phyloP scores from a whole-genome alignment of 805 yeast genomes.

The Wickerhamiella kazuoi region DNA sequence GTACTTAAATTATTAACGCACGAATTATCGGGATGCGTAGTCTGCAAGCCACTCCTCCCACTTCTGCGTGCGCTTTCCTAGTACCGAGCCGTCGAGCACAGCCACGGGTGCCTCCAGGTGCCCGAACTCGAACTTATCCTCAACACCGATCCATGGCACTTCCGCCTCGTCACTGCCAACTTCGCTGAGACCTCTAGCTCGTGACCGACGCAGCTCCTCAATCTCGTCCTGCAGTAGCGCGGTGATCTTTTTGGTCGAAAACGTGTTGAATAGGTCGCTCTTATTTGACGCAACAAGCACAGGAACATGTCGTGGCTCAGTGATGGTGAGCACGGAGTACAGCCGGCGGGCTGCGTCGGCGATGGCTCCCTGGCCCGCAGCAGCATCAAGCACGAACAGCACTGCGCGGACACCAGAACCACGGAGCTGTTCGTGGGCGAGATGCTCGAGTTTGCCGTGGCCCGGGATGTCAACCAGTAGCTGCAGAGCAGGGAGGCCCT shows the following conservation, averaged over 20 bases:
- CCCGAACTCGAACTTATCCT: constrained; percentile 40
- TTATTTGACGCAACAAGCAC: constrained; percentile 70
- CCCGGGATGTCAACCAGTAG: constrained; percentile 70
- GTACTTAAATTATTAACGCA: too few relatives aligned
- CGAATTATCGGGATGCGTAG: too few relatives aligned
- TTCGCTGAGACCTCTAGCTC: constrained; percentile 30
- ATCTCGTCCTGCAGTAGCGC: constrained; percentile 47
- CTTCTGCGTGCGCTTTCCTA: constrained; percentile 32
- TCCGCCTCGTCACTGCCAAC: constrained; percentile 24
- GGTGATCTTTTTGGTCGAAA: constrained; percentile 47
- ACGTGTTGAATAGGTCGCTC: constrained; percentile 65
- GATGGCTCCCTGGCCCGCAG: constrained; percentile 32
- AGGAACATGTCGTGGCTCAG: constrained; percentile 52
- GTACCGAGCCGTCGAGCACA: constrained; percentile 52
- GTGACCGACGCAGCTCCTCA: constrained; percentile 33
- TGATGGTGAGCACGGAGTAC: constrained; percentile 37
- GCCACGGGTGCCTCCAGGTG: constrained; percentile 49
- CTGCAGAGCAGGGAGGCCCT: not conserved
- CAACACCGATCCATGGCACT: constrained; percentile 26
- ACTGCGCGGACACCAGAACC: constrained; percentile 29
- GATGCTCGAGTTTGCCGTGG: constrained; percentile 51
- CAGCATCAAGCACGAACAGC: constrained; percentile 62
- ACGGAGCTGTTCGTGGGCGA: constrained; percentile 33
- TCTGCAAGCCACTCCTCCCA: constrained; percentile 76
- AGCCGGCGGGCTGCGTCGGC: constrained; percentile 40